A percentile compares a stretch with the other conserved stretches of the same genome.
Evolutionary conservation across 345 rosid species (phyloP).

Genomic region (Litchi chinensis): DNA sequence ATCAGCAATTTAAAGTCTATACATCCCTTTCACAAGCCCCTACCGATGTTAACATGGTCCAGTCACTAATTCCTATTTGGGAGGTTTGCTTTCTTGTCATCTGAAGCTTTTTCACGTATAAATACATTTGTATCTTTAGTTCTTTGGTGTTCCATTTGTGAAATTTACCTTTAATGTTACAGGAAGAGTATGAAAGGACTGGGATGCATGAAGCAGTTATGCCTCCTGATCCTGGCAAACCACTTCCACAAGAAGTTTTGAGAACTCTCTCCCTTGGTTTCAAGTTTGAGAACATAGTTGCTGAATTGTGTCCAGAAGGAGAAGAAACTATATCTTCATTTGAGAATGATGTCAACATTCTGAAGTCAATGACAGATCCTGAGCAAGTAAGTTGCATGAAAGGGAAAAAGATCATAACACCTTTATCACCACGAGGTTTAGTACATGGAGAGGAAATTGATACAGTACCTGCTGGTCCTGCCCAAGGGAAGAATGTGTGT

Average conservation of each 20-base stretch:
- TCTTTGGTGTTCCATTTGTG: slow-evolving; percentile 25
- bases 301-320: slow-evolving; percentile 40
- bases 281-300: slow-evolving; percentile 52
- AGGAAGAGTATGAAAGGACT: slow-evolving; percentile 91
- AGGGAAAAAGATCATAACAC: slow-evolving; percentile 30
- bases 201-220: slow-evolving; percentile 54
- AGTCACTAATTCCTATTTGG: slow-evolving; percentile 95
- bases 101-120: slow-evolving; percentile 9
- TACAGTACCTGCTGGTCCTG: slow-evolving; percentile 6
- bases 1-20: slow-evolving; percentile 64
- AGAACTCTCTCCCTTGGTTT: slow-evolving; percentile 56
- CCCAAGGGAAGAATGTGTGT: slow-evolving; percentile 31
- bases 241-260: slow-evolving; percentile 65
- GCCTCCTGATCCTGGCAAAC: slow-evolving; percentile 73
- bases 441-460: slow-evolving; percentile 17
- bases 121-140: neutral
- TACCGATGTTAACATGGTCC: slow-evolving; percentile 89
- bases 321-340: slow-evolving; percentile 28
- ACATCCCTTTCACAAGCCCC: slow-evolving; percentile 73
- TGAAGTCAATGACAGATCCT: slow-evolving; percentile 31
- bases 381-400: slow-evolving; percentile 28
- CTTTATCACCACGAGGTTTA: slow-evolving; percentile 30
- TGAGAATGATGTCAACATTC: slow-evolving; percentile 30
- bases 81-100: slow-evolving; percentile 58
- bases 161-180: slow-evolving; percentile 25